These are phyloP conservation scores for Amphicarpaea edgeworthii DNA, from an alignment of 306 rosid genomes.

Conservation along the genomic window DNA sequence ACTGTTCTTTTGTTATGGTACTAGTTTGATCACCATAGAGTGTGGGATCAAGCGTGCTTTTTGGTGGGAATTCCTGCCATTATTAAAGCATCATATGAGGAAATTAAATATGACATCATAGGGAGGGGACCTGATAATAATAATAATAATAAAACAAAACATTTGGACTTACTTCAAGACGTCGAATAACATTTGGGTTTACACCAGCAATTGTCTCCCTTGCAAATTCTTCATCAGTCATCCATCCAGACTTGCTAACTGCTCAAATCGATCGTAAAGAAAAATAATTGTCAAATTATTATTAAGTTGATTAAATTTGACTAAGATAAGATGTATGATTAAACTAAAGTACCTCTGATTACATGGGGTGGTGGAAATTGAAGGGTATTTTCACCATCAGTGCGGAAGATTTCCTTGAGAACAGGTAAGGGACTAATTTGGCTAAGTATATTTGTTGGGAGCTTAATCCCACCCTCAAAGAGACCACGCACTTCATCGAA, in stretches of 20 bases:
- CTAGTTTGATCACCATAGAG: too few relatives aligned
- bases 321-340: background rate
- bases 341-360: background rate
- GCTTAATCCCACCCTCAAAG: background rate
- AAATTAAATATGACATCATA: too few relatives aligned
- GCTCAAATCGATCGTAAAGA: background rate
- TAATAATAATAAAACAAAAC: too few relatives aligned
- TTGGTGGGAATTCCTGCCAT: too few relatives aligned
- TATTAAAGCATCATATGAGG: too few relatives aligned
- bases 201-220: conserved; percentile 90
- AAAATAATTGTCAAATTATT: too few relatives aligned
- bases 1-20: too few relatives aligned
- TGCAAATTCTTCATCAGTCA: conserved; percentile 82
- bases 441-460: background rate
- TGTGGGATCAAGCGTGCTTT: too few relatives aligned
- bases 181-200: conserved; percentile 61
- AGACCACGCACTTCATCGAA: background rate
- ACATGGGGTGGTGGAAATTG: background rate
- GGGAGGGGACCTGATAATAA: too few relatives aligned
- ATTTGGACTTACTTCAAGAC: conserved; percentile 30
- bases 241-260: conserved; percentile 76
- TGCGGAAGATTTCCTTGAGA: background rate
- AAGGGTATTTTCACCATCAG: background rate
- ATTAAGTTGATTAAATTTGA: too few relatives aligned
- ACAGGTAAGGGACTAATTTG: background rate